Percentiles rank a stretch among this genome's conserved stretches.
These are phyloP conservation scores for Luffa aegyptiaca DNA, from an alignment of 306 rosid genomes.

Conservation along the genomic window DNA sequence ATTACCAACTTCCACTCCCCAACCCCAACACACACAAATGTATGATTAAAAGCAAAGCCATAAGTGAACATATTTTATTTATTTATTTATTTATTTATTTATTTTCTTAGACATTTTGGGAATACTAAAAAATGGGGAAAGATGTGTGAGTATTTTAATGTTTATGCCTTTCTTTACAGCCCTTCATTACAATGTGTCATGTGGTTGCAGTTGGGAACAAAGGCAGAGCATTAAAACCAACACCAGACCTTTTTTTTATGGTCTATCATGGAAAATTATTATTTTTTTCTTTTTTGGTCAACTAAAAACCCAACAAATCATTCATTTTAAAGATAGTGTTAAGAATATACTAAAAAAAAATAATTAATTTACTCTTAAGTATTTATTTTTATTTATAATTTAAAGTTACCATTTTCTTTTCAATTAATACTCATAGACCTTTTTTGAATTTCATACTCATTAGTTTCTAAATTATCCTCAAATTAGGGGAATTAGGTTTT, in stretches of 20 bases:
- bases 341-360: no score
- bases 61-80: neutral
- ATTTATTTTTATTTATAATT: no score
- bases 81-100: neutral
- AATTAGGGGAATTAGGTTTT: no score
- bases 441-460: no score
- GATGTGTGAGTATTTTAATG: slow-evolving; percentile 20
- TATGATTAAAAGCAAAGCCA: slow-evolving; percentile 24
- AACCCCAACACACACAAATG: slow-evolving; percentile 15
- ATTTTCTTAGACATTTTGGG: neutral
- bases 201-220: slow-evolving; percentile 45
- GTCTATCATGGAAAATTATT: neutral
- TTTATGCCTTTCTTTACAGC: slow-evolving; percentile 4
- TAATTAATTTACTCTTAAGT: no score
- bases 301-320: neutral
- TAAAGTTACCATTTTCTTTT: no score
- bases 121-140: neutral
- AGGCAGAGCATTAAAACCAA: slow-evolving; percentile 8
- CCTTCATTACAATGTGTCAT: slow-evolving; percentile 24
- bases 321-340: neutral
- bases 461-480: no score
- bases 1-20: slow-evolving; percentile 29
- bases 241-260: neutral
- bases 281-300: neutral
- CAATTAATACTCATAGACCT: no score